Base-by-base conservation (phyloP, 2,329 filamentous ascomycete species). In the Chrysoporthe deuterocubensis region DNA sequence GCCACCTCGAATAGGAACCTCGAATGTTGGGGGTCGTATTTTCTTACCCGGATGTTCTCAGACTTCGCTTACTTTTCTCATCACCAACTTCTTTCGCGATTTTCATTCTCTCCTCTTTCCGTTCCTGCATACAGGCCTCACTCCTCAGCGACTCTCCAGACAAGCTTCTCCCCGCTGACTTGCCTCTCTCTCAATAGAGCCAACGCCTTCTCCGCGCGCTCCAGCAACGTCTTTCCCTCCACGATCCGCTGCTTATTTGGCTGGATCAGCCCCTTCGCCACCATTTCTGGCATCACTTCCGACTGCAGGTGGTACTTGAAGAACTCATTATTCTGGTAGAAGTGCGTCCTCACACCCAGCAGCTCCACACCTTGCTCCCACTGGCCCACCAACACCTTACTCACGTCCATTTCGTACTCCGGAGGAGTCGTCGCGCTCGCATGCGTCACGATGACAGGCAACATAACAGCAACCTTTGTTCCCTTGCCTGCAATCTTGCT, bases 391-490 rank as follows among this genome's bases (percentile, higher is more conserved):
- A 81, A 78, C 13, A 75, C 78, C 8, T 76, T 76, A n/a, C 71
- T 58, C 0, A 82, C 82, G 62, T 87, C 84, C 84, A 87, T 86
- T 46, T 80, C 79, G 66, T 87, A 89, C 69, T 83, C 79, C 0
- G 87, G 87, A 67, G 75, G 78, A 21, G 81, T 76, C 0, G 77
- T 78, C 4, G 81, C 78, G 0, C 78, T 82, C 0, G 87, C 82
- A 69, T 89, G 84, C 56, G 76, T 81, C 57, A 88, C 71, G 67
- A 90, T 86, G 18, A 90, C 82, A 0, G 88, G 88, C 6, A 91
- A 75, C 76, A 90, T 81, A 18, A 89, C 76, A 0, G 87, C 88
- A 0, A 90, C 85, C 34, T 76, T 85, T 4, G 80, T 76, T 0
- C 85, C 85, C 1, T 64, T 74, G 67, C 80, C 76, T 0, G 84